Evolutionary conservation across 441 rosid species (phyloP).

Genomic region (Euphorbia schlechtendalii): DNA sequence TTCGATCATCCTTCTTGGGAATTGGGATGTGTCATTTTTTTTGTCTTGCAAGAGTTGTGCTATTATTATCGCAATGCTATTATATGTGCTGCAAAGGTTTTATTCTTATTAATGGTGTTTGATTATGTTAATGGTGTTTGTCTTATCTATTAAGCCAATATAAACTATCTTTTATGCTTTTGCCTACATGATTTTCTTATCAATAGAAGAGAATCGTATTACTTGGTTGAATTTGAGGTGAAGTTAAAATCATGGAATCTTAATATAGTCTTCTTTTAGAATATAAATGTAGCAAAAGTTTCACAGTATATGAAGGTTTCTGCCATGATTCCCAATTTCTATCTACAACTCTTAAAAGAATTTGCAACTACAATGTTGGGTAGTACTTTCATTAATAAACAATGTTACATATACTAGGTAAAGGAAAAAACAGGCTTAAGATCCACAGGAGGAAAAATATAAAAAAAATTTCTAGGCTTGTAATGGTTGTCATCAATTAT

Average conservation of each 20-base stretch:
- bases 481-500: no score
- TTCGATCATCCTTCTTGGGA: background rate
- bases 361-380: no score
- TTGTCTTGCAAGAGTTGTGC: constrained; percentile 3
- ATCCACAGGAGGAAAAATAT: no score
- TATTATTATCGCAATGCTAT: background rate
- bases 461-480: no score
- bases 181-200: background rate
- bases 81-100: background rate
- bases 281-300: background rate
- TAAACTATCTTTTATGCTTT: background rate
- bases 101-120: background rate
- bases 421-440: no score
- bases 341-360: no score
- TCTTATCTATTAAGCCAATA: background rate
- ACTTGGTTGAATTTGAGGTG: background rate
- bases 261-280: background rate
- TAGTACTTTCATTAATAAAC: no score
- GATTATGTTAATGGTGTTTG: background rate
- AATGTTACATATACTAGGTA: no score
- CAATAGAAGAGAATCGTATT: background rate
- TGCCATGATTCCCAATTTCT: no score
- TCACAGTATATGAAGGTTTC: background rate
- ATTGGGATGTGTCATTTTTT: background rate
- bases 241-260: background rate